Conservation (phyloP, 2,329 filamentous ascomycete species). For the Drechslerella stenobrocha region DNA sequence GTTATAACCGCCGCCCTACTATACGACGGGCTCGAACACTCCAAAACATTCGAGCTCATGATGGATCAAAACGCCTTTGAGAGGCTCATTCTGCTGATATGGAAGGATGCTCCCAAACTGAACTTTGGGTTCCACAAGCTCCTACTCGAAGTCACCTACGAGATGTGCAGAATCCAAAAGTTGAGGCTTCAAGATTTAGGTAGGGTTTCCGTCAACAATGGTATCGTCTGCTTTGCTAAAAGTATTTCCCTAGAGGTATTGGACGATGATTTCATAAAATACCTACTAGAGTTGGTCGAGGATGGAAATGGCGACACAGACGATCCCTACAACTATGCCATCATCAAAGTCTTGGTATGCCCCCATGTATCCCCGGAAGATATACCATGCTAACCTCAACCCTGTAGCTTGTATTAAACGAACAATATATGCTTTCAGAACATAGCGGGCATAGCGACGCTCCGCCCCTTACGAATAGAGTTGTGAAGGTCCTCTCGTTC, state of each 20-base stretch:
- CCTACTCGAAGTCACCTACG: conserved; percentile 86
- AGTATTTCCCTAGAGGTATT: conserved; percentile 54
- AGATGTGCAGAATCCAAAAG: conserved; percentile 91
- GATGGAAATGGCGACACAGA: conserved; percentile 76
- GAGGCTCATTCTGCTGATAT: conserved; percentile 77
- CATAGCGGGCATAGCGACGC: conserved; percentile 57
- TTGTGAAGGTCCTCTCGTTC: conserved; percentile 84
- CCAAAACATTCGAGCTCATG: conserved; percentile 82
- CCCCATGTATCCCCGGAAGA: not conserved
- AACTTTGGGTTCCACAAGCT: conserved; percentile 75
- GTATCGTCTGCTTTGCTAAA: too few relatives aligned
- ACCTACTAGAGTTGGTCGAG: conserved; percentile 81
- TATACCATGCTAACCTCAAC: conserved; percentile 9
- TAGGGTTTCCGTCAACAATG: conserved; percentile 58
- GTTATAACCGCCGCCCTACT: conserved; percentile 81
- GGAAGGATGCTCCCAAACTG: conserved; percentile 63
- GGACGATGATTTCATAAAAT: conserved; percentile 77
- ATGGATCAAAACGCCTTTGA: conserved; percentile 81
- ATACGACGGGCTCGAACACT: conserved; percentile 79
- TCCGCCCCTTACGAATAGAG: conserved; percentile 76
- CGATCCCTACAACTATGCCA: conserved; percentile 93
- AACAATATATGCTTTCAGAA: conserved; percentile 90
- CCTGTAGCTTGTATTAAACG: conserved; percentile 82
- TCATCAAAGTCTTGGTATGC: conserved; percentile 86
- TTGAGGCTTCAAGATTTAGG: conserved; percentile 74